Percentiles rank a stretch among this genome's conserved stretches.
Conservation (phyloP, 106 monocot species). For the Chionographis japonica region DNA sequence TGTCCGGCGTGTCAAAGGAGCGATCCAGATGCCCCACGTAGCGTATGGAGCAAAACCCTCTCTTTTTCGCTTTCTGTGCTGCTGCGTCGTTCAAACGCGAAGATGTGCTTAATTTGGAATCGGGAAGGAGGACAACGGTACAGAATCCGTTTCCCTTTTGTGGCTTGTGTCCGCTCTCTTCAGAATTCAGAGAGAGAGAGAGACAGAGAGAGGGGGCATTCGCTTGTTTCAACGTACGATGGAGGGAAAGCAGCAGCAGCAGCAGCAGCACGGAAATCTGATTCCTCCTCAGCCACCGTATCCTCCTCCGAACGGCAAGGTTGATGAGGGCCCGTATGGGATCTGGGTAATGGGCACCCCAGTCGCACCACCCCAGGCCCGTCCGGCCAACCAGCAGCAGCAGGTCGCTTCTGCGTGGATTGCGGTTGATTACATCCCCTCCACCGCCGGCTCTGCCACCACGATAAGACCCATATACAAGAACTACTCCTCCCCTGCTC, state of each 20-base stretch:
- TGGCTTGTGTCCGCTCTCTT: too few relatives aligned
- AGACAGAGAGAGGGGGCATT: too few relatives aligned
- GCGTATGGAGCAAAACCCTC: too few relatives aligned
- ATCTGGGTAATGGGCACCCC: constrained; percentile 31
- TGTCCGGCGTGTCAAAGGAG: too few relatives aligned
- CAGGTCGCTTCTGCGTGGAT: constrained; percentile 2
- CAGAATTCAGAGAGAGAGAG: too few relatives aligned
- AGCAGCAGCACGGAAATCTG: background rate
- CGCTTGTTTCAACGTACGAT: background rate
- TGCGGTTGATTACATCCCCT: constrained; percentile 7
- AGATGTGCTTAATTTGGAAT: too few relatives aligned
- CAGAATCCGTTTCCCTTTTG: too few relatives aligned
- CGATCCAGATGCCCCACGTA: too few relatives aligned
- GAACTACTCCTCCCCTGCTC: constrained; percentile 8
- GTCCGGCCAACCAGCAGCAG: constrained; percentile 21
- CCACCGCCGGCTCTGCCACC: background rate
- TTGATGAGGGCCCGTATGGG: constrained; percentile 5
- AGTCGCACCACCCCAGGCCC: constrained; percentile 3
- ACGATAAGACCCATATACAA: background rate
- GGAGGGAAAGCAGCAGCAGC: background rate
- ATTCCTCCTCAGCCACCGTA: too few relatives aligned
- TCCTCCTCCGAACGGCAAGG: background rate
- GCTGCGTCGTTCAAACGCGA: too few relatives aligned
- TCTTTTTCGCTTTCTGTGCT: too few relatives aligned
- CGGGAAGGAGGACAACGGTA: too few relatives aligned